A percentile compares a stretch with the other conserved stretches of the same genome.
Conservation (phyloP, 768 basidiomycete genomes). For the Tylopilus plumbeoviolaceoides region DNA sequence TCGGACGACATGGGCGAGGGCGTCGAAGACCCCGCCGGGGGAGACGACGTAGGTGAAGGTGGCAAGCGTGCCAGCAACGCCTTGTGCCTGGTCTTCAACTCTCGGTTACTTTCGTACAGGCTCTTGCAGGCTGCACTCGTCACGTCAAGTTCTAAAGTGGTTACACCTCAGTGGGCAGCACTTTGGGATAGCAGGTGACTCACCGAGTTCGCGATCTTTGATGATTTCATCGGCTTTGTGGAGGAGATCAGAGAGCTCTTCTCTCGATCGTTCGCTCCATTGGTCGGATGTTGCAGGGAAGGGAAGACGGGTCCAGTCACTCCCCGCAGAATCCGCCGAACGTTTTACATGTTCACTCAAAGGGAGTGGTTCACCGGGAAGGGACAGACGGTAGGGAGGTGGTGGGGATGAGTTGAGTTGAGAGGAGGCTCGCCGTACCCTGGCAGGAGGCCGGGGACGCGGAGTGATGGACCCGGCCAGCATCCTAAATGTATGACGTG, state of each 20-base stretch:
- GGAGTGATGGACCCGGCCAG: constrained; percentile 40
- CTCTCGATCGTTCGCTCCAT: constrained; percentile 67
- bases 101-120: constrained; percentile 64
- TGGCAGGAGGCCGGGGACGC: constrained; percentile 70
- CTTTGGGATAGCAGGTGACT: constrained; percentile 19
- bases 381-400: constrained; percentile 52
- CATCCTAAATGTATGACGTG: constrained; percentile 33
- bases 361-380: constrained; percentile 26
- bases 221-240: constrained; percentile 73
- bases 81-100: constrained; percentile 68
- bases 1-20: constrained; percentile 27
- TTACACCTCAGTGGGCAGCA: constrained; percentile 20
- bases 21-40: constrained; percentile 21
- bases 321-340: constrained; percentile 20
- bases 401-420: constrained; percentile 43
- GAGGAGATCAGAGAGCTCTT: constrained; percentile 67
- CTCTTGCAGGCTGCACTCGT: constrained; percentile 68
- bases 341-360: constrained; percentile 33
- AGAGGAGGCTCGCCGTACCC: constrained; percentile 47
- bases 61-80: constrained; percentile 65
- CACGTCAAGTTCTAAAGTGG: constrained; percentile 50
- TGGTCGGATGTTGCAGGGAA: constrained; percentile 35
- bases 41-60: constrained; percentile 37
- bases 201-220: constrained; percentile 72
- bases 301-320: constrained; percentile 11